Evolutionary conservation across 768 basidiomycete species (phyloP), one percentile per base, ranked within the genome.

Genomic region (Termitomyces sp.): DNA sequence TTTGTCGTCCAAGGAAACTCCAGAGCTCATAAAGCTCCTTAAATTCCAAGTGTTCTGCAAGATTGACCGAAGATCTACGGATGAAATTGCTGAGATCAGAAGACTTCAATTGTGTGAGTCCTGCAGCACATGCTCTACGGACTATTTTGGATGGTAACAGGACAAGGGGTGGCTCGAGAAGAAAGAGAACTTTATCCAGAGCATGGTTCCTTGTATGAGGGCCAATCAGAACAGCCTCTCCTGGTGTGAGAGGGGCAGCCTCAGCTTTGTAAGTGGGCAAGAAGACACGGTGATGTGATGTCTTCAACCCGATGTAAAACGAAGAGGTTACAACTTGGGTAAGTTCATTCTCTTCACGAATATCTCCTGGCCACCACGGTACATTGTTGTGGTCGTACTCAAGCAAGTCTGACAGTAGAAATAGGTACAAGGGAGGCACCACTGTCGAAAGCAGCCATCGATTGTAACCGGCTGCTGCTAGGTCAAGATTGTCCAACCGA

Each of bases 391-490:
- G 60, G 32, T 56, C 6, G 13, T 52, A 60, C 6, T 45, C 36
- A n/a, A 72, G 60, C 46, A 71, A 60, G 14, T 60, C 62, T 32
- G 76, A 75, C 32, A 81, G 64, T 24, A 81, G 66, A 30, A 63
- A 72, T 18, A 76, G 55, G 53, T 80, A 82, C 1, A 80, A 52
- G 0, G 65, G 68, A 0, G 79, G 77, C 5, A 78, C 62, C 18
- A 74, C 52, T 0, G 65, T 58, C 1, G 70, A 58, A 1, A 80
- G 68, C 13, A 82, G 65, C 78, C 80, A 81, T 14, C 61, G 65
- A 56, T 82, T 81, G 57, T 78, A 80, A 13, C 57, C 55, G 5
- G 77, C 71, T 52, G 77, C 76, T 2, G 62, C 46, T 30, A 65
- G 69, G 32, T 62, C 64, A 32, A 69, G 69, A 4, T 68, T 70